These are phyloP conservation scores for Chondrostereum purpureum DNA, from an alignment of 1,284 basidiomycete species.

Conservation along the genomic window DNA sequence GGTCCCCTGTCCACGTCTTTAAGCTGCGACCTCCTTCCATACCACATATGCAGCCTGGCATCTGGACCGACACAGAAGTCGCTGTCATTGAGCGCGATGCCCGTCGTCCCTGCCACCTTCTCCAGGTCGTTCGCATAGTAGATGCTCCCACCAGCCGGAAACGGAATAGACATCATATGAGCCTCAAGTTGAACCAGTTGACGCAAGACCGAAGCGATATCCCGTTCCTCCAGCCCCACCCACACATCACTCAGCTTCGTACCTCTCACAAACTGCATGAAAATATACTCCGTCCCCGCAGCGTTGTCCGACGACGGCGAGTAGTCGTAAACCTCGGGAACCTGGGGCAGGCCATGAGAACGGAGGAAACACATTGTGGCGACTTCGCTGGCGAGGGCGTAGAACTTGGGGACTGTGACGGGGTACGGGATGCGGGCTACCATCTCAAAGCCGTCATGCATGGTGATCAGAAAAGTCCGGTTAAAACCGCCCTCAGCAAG, in stretches of 20 bases:
- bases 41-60: slow-evolving; percentile 29
- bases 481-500: slow-evolving; percentile 37
- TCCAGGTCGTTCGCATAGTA: slow-evolving; percentile 38
- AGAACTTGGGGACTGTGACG: slow-evolving; percentile 34
- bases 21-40: slow-evolving; percentile 28
- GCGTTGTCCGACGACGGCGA: slow-evolving; percentile 40
- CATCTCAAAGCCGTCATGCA: slow-evolving; percentile 36
- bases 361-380: slow-evolving; percentile 44
- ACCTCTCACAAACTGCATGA: slow-evolving; percentile 44
- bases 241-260: slow-evolving; percentile 39
- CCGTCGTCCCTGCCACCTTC: slow-evolving; percentile 23
- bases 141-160: slow-evolving; percentile 47
- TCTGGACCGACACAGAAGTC: slow-evolving; percentile 46
- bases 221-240: slow-evolving; percentile 30
- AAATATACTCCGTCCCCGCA: slow-evolving; percentile 44
- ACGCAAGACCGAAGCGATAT: slow-evolving; percentile 35
- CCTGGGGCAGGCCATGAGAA: slow-evolving; percentile 36
- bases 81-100: slow-evolving; percentile 30
- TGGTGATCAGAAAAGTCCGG: slow-evolving; percentile 36
- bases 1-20: slow-evolving; percentile 23
- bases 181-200: slow-evolving; percentile 43
- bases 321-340: slow-evolving; percentile 45
- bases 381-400: slow-evolving; percentile 43
- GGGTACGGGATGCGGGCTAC: slow-evolving; percentile 45
- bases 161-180: slow-evolving; percentile 41